Percentiles rank a stretch among this genome's conserved stretches.
Conservation (phyloP, 108 stramenopile genomes). For the Phaeodactylum tricornutum region DNA sequence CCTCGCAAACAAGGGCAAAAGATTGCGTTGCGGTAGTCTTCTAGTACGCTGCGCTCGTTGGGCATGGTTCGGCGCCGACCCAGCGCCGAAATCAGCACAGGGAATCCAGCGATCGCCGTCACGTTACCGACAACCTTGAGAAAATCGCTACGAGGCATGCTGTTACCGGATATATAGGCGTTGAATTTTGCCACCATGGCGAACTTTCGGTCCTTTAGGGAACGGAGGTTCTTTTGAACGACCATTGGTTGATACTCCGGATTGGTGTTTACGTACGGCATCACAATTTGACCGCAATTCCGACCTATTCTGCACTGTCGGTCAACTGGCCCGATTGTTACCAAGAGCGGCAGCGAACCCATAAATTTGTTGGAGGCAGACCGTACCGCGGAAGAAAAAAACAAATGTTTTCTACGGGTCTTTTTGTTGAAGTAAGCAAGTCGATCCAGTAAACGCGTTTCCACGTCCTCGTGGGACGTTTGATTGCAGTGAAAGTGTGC, state of each 20-base stretch:
- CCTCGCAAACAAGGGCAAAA: slow-evolving; percentile 28
- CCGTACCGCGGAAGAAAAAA: slow-evolving; percentile 9
- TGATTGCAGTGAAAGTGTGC: slow-evolving; percentile 5
- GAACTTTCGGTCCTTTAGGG: slow-evolving; percentile 9
- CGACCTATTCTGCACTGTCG: neutral
- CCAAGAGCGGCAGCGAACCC: slow-evolving; percentile 4
- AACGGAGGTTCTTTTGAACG: neutral
- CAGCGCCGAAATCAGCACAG: slow-evolving; percentile 2
- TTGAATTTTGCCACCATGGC: slow-evolving; percentile 14
- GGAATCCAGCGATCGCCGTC: slow-evolving; percentile 18
- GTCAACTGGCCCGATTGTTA: neutral
- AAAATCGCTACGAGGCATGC: neutral
- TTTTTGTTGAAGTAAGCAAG: neutral
- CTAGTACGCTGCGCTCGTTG: neutral
- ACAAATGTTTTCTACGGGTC: slow-evolving; percentile 7
- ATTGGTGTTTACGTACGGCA: slow-evolving; percentile 24
- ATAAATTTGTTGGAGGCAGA: slow-evolving; percentile 7
- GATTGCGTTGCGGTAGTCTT: slow-evolving; percentile 22
- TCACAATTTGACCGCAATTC: slow-evolving; percentile 11
- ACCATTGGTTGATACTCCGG: slow-evolving; percentile 15
- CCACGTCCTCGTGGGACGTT: neutral
- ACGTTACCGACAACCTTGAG: slow-evolving; percentile 10
- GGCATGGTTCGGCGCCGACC: neutral
- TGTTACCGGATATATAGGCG: slow-evolving; percentile 9
- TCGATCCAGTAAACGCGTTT: neutral